Evolutionary conservation across 768 basidiomycete genomes (phyloP).

Genomic region (Exidia glandulosa): DNA sequence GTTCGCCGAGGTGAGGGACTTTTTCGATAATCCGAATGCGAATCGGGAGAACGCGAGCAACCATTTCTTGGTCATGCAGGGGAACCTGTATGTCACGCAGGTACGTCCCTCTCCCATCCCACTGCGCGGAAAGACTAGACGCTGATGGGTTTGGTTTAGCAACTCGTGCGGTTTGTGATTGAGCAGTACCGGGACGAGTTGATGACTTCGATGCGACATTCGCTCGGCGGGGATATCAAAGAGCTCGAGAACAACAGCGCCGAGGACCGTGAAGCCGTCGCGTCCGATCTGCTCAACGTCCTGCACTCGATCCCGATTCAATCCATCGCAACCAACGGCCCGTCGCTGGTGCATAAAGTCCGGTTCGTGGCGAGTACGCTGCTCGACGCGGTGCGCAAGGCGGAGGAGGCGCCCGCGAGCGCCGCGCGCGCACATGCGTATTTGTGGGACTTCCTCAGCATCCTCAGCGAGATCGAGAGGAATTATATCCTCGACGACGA

Average conservation of each 20-base stretch:
- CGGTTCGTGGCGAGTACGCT: slow-evolving; percentile 87
- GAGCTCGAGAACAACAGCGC: slow-evolving; percentile 21
- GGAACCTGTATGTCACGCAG: slow-evolving; percentile 88
- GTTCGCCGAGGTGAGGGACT: slow-evolving; percentile 79
- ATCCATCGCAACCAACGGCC: slow-evolving; percentile 82
- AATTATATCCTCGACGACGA: slow-evolving; percentile 47
- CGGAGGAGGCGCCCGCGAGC: slow-evolving; percentile 66
- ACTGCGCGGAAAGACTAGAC: not conserved
- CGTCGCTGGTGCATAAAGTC: slow-evolving; percentile 82
- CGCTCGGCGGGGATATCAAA: slow-evolving; percentile 44
- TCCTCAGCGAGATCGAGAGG: slow-evolving; percentile 82
- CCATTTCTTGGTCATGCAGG: slow-evolving; percentile 85
- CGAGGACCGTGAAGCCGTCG: slow-evolving; percentile 72
- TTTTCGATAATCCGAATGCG: slow-evolving; percentile 86
- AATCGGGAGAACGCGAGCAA: slow-evolving; percentile 78
- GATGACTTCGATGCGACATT: slow-evolving; percentile 52
- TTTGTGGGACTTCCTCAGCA: slow-evolving; percentile 87
- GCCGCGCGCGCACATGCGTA: slow-evolving; percentile 81
- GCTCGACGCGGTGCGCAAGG: slow-evolving; percentile 72
- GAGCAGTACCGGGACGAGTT: slow-evolving; percentile 89
- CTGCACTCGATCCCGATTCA: slow-evolving; percentile 90
- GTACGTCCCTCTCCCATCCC: slow-evolving; percentile 25
- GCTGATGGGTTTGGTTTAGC: slow-evolving; percentile 32
- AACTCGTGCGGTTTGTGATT: slow-evolving; percentile 87
- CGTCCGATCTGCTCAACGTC: slow-evolving; percentile 76